phyloP scores from a whole-genome alignment of 495 filamentous ascomycete species.

The Ascobolus immersus region DNA sequence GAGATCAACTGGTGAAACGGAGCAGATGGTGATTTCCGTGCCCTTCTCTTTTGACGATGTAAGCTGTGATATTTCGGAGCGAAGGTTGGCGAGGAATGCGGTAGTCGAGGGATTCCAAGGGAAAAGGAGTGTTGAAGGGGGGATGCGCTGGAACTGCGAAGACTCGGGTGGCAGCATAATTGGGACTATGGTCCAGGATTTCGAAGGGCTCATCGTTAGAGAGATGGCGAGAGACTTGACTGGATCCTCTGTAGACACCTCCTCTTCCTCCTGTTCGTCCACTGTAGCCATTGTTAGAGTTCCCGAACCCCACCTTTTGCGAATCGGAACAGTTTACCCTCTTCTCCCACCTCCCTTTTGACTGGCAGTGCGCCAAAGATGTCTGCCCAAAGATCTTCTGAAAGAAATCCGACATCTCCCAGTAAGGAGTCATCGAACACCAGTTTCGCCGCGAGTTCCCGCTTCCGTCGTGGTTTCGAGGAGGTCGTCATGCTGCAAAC shows the following conservation, averaged over 20 bases:
- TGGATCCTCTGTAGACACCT: constrained; percentile 11
- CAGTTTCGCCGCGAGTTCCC: too few relatives aligned
- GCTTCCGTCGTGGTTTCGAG: too few relatives aligned
- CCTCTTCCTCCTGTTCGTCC: constrained; percentile 15
- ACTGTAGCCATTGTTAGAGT: constrained; percentile 10
- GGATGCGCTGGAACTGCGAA: constrained; percentile 27
- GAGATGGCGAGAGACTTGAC: constrained; percentile 50
- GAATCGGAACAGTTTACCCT: background rate
- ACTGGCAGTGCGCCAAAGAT: constrained; percentile 34
- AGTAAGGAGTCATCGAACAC: too few relatives aligned
- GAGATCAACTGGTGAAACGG: constrained; percentile 50
- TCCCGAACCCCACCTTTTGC: too few relatives aligned
- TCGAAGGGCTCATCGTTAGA: constrained; percentile 40
- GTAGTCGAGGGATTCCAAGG: constrained; percentile 55
- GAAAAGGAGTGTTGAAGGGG: constrained; percentile 54
- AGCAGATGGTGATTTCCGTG: too few relatives aligned
- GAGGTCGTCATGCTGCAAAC: too few relatives aligned
- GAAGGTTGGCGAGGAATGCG: constrained; percentile 57
- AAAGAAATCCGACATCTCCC: constrained; percentile 71
- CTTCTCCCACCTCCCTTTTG: constrained; percentile 1
- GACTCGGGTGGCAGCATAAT: constrained; percentile 24
- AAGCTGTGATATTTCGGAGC: too few relatives aligned
- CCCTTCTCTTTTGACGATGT: too few relatives aligned
- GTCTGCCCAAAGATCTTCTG: constrained; percentile 59
- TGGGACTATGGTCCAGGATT: constrained; percentile 67